Conservation (phyloP, 768 basidiomycete genomes). For the Kwoniella botswanensis region DNA sequence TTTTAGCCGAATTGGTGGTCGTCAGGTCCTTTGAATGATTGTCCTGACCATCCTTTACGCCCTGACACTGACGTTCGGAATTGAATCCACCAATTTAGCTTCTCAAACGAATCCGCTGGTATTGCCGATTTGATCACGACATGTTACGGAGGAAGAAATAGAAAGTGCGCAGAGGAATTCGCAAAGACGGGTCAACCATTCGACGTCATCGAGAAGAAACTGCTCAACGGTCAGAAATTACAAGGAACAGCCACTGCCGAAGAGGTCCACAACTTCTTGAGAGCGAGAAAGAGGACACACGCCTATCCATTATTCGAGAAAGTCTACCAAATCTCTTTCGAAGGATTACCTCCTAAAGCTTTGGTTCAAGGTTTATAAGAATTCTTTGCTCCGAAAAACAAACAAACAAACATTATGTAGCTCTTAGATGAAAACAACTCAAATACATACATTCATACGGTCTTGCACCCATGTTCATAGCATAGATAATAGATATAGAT, state of each 20-base stretch:
- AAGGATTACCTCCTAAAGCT: conserved; percentile 47
- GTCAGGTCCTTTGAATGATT: neutral
- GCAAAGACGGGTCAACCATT: conserved; percentile 60
- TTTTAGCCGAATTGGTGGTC: neutral
- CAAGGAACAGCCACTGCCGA: conserved; percentile 61
- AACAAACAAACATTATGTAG: conserved; percentile 11
- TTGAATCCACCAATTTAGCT: conserved; percentile 24
- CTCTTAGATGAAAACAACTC: conserved; percentile 7
- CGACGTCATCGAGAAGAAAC: conserved; percentile 59
- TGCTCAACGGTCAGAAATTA: conserved; percentile 62
- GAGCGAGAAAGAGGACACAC: conserved; percentile 55
- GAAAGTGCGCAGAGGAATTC: conserved; percentile 60
- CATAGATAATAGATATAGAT: conserved; percentile 25
- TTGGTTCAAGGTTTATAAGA: conserved; percentile 46
- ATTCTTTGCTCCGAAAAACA: neutral
- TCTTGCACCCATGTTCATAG: conserved; percentile 15
- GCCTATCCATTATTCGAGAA: conserved; percentile 58
- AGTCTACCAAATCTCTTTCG: conserved; percentile 56
- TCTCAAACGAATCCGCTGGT: conserved; percentile 57
- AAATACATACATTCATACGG: neutral
- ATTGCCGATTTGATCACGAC: conserved; percentile 62
- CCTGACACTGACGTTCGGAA: conserved; percentile 8
- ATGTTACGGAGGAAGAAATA: conserved; percentile 56
- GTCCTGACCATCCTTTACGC: neutral
- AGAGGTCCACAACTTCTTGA: conserved; percentile 61